Percentiles rank a stretch among this genome's conserved stretches.
These are phyloP conservation scores for Capsicum chinense DNA, from an alignment of 257 asterid genomes.

Conservation along the genomic window DNA sequence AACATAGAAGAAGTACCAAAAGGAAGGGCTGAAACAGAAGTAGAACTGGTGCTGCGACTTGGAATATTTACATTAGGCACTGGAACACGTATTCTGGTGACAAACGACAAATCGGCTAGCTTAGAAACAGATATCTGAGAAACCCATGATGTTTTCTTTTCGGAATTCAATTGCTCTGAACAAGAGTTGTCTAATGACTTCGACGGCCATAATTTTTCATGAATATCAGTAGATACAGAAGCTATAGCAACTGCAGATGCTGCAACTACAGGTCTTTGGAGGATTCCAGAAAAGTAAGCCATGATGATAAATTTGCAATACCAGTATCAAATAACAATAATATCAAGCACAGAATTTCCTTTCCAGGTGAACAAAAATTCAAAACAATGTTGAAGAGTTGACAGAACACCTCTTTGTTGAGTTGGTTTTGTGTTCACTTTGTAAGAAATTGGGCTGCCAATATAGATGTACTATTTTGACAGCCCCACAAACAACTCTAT, in stretches of 20 bases:
- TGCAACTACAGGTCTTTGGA: slow-evolving; percentile 82
- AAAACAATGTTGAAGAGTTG: not conserved
- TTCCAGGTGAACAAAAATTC: not conserved
- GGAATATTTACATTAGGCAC: slow-evolving; percentile 52
- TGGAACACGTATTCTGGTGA: slow-evolving; percentile 52
- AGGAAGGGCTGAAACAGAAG: slow-evolving; percentile 39
- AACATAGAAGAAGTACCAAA: slow-evolving; percentile 51
- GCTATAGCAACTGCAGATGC: slow-evolving; percentile 86
- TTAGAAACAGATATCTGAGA: slow-evolving; percentile 66
- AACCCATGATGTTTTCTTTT: slow-evolving; percentile 62
- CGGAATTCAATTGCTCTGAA: slow-evolving; percentile 45
- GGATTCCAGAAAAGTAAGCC: slow-evolving; percentile 77
- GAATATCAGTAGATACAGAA: slow-evolving; percentile 78
- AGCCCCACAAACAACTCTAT: slow-evolving; percentile 35
- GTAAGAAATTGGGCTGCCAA: slow-evolving; percentile 49
- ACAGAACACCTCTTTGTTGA: slow-evolving; percentile 27
- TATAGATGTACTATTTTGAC: slow-evolving; percentile 39
- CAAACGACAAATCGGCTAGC: slow-evolving; percentile 58
- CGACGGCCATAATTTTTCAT: slow-evolving; percentile 54
- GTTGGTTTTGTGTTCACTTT: not conserved
- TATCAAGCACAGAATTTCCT: not conserved
- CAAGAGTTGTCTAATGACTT: slow-evolving; percentile 45
- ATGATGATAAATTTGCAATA: slow-evolving; percentile 38
- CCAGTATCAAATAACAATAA: slow-evolving; percentile 21
- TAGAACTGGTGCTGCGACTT: slow-evolving; percentile 41